These are phyloP conservation scores for Coffea eugenioides DNA, from an alignment of 257 asterid species.

Conservation along the genomic window DNA sequence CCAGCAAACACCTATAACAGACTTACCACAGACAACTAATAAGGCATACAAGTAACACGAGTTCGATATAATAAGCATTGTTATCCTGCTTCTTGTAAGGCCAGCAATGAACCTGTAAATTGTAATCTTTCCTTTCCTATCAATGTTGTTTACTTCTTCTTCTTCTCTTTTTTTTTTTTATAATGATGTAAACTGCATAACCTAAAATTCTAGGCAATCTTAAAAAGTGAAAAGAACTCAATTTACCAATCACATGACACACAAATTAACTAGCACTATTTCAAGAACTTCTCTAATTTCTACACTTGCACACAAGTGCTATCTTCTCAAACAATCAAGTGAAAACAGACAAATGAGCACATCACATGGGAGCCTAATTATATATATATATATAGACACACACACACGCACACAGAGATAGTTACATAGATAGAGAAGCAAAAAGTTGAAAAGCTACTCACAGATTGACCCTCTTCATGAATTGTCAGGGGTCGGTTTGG, in stretches of 20 bases:
- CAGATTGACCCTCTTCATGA: conserved; percentile 76
- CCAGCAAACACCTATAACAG: not conserved
- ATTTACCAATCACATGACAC: not conserved
- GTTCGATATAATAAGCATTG: not conserved
- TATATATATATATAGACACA: no score
- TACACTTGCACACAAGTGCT: not conserved
- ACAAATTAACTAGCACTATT: not conserved
- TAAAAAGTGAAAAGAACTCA: not conserved
- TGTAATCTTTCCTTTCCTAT: not conserved
- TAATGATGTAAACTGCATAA: not conserved
- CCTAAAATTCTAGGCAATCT: not conserved
- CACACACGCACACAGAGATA: not conserved
- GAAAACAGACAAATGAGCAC: not conserved
- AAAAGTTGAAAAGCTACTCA: conserved; percentile 31
- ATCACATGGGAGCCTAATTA: not conserved
- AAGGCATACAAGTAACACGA: not conserved
- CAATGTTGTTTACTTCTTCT: no score
- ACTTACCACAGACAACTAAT: not conserved
- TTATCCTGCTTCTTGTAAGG: not conserved
- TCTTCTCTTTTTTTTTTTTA: no score
- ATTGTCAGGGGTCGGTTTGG: conserved; percentile 77
- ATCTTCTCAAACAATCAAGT: not conserved
- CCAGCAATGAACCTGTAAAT: not conserved
- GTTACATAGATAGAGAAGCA: no score
- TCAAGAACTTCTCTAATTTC: not conserved